Evolutionary conservation across 2,329 filamentous ascomycete species (phyloP), one percentile per base, ranked within the genome.

Genomic region (Chalara sp.): DNA sequence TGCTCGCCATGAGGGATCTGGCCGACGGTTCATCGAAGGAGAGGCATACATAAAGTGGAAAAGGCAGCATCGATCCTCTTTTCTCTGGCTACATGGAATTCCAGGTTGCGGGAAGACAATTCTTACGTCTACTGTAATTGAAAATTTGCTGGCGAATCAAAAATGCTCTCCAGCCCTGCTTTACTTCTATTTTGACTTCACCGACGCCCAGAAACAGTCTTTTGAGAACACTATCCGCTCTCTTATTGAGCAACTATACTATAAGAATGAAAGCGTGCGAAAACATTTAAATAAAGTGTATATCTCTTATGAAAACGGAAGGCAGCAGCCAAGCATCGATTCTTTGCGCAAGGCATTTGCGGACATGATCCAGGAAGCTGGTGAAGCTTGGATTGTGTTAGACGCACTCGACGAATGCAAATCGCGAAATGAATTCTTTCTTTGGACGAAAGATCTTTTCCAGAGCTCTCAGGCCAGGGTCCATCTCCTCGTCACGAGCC

Each of bases 101-200:
- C 62, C 67, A n/a, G 70, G 70, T 42, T 72, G 69, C 43, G 69
- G 71, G 6, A 72, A 72, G 54, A 72, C 68, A 0, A 59, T 72
- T 47, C 60, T 72, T 0, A 65, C 63, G 49, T 69, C 66, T 7
- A 67, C 61, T 4, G 53, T 71, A 28, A 58, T 71, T 12, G 47
- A 67, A 39, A 30, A 49, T 3, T 3, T 21, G 21, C 21, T 2
- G 3, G 3, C 3, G 21, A 21, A 3, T 21, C 21, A 21, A 21
- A 3, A 21, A 21, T 21, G 21, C 21, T 21, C 21, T 2, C 21
- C 21, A 21, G 21, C 21, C 21, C 21, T 21, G 21, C 21, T 21
- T 21, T 68, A 67, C 47, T 70, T 68, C 55, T 68, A 66, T 51
- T 71, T 70, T 42, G 63, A 65, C 46, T 73, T 72, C 56, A 70